Conservation (phyloP, 2,329 filamentous ascomycete genomes). For the Chalaropsis thielavioides region DNA sequence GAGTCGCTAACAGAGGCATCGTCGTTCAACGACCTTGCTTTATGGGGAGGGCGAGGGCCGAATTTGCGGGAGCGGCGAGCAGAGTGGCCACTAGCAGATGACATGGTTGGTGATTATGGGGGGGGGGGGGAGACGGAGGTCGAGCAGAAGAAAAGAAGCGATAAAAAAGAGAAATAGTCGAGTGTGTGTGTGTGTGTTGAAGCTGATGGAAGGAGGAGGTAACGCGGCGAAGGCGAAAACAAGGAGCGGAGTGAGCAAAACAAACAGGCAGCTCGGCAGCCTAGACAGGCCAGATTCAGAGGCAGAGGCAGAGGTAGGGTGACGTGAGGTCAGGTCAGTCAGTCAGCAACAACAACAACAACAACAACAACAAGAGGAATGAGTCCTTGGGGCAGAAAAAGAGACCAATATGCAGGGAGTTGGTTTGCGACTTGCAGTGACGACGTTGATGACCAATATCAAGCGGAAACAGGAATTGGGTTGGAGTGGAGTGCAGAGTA, state of each 20-base stretch:
- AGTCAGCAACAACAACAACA: neutral
- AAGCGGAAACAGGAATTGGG: neutral
- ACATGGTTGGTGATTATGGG: conserved; percentile 26
- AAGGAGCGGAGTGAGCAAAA: neutral
- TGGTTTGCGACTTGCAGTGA: too few species aligned
- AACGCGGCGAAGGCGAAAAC: neutral
- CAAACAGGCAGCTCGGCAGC: neutral
- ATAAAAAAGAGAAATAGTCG: conserved; percentile 19
- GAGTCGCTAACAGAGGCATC: conserved; percentile 56
- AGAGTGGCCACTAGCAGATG: neutral
- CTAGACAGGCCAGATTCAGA: neutral
- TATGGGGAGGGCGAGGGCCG: conserved; percentile 44
- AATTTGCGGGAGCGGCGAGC: conserved; percentile 39
- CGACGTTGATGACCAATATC: neutral
- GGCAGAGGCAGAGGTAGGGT: neutral
- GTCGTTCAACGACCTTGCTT: conserved; percentile 34
- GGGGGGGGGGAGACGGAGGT: neutral
- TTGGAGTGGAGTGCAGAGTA: too few species aligned
- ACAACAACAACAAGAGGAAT: too few species aligned
- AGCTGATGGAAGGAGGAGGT: neutral
- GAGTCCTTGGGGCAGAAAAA: neutral
- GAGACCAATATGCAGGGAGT: neutral
- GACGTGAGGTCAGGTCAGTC: too few species aligned
- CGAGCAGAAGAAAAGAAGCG: conserved; percentile 14
- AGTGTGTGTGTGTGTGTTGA: neutral